Conservation (phyloP, 129 eudicot genomes). For the Lactuca sativa region DNA sequence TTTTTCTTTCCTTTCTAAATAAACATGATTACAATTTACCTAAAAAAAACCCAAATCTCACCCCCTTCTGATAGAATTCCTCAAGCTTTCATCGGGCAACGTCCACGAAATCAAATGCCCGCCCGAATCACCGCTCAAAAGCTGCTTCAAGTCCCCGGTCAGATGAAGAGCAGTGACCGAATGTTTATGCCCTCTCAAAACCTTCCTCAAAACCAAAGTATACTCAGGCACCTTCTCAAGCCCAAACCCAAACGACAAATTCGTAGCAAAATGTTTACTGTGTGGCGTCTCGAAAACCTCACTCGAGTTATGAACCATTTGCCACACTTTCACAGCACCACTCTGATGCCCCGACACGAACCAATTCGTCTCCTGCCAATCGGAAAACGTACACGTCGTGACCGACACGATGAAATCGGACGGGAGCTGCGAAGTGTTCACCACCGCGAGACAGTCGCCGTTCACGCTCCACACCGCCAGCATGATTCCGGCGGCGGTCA, state of each 20-base stretch:
- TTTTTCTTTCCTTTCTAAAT: not conserved
- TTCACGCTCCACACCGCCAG: constrained; percentile 95
- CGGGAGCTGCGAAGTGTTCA: constrained; percentile 97
- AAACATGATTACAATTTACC: not conserved
- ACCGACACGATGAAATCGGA: constrained; percentile 80
- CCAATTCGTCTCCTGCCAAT: constrained; percentile 88
- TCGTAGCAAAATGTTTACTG: constrained; percentile 1
- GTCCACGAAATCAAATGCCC: constrained; percentile 95
- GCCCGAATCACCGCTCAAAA: constrained; percentile 82
- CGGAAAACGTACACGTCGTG: constrained; percentile 76
- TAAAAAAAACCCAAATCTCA: constrained; percentile 22
- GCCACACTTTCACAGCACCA: constrained; percentile 94
- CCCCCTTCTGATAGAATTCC: constrained; percentile 62
- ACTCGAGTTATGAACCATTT: constrained; percentile 70
- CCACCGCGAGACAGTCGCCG: constrained; percentile 81
- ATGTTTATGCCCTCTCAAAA: constrained; percentile 76
- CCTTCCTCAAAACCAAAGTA: constrained; percentile 71
- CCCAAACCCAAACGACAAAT: constrained; percentile 46
- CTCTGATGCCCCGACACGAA: constrained; percentile 97
- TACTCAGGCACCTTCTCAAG: constrained; percentile 72
- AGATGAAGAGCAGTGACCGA: constrained; percentile 85
- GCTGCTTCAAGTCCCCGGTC: constrained; percentile 77
- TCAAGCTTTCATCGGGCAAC: constrained; percentile 74
- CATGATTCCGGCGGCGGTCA: constrained; percentile 89
- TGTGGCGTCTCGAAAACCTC: constrained; percentile 39